Percentiles rank a stretch among this genome's conserved stretches.
These are phyloP conservation scores for Gastrolobium bilobum DNA, from an alignment of 306 rosid genomes.

Conservation along the genomic window DNA sequence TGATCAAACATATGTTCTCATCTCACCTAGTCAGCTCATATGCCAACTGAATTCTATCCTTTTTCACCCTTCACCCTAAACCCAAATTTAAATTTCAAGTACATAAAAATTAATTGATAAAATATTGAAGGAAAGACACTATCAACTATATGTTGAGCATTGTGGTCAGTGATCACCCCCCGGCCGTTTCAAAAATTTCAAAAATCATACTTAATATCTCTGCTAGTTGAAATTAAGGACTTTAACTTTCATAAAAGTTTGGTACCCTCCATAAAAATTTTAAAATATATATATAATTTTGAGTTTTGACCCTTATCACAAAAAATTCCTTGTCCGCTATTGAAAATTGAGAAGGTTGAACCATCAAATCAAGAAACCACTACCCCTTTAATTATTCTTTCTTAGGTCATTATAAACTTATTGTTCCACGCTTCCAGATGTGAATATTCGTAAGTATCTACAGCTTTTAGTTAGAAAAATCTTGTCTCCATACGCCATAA, in stretches of 20 bases:
- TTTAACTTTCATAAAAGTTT: too few relatives aligned
- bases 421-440: background rate
- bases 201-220: too few relatives aligned
- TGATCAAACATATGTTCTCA: too few relatives aligned
- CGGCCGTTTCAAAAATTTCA: too few relatives aligned
- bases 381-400: background rate
- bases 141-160: background rate
- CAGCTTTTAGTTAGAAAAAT: conserved; percentile 36
- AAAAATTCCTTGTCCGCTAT: too few relatives aligned
- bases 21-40: too few relatives aligned
- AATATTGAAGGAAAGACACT: background rate
- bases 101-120: background rate
- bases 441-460: conserved; percentile 2
- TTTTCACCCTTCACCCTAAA: background rate
- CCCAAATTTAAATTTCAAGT: background rate
- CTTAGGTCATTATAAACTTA: background rate
- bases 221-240: too few relatives aligned
- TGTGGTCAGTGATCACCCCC: too few relatives aligned
- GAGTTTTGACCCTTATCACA: too few relatives aligned
- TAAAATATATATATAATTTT: too few relatives aligned
- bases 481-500: background rate
- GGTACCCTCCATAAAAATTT: too few relatives aligned
- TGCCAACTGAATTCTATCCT: background rate
- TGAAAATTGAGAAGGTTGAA: conserved; percentile 9
- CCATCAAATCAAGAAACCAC: conserved; percentile 31